Conservation (phyloP, 306 rosid genomes). For the Quercus dentata region DNA sequence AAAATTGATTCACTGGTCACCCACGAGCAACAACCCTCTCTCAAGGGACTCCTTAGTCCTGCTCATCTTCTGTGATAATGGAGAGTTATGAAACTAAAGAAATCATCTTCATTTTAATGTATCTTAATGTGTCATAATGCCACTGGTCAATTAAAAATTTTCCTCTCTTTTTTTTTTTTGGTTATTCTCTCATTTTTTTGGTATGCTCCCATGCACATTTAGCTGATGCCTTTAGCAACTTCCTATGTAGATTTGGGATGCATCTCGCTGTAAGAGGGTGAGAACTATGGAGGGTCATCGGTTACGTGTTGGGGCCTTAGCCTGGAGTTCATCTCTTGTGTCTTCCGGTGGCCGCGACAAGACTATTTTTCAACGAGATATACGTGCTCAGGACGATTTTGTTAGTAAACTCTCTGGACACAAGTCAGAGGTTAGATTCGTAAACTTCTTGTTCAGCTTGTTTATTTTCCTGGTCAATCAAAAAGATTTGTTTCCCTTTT, state of each 20-base stretch:
- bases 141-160: background rate
- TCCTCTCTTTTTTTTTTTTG: background rate
- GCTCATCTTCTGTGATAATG: background rate
- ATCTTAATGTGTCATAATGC: conserved; percentile 19
- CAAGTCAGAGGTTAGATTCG: conserved; percentile 74
- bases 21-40: background rate
- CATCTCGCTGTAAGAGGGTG: conserved; percentile 77
- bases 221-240: conserved; percentile 21
- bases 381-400: conserved; percentile 84
- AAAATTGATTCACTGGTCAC: background rate
- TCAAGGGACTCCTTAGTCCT: background rate
- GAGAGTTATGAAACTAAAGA: background rate
- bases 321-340: conserved; percentile 83
- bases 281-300: conserved; percentile 89
- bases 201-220: conserved; percentile 5
- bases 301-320: conserved; percentile 77
- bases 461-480: conserved; percentile 4
- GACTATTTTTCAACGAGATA: conserved; percentile 86
- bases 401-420: conserved; percentile 86
- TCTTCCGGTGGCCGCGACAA: conserved; percentile 92
- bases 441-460: conserved; percentile 23
- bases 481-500: background rate
- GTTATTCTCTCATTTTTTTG: background rate
- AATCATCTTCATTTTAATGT: conserved; percentile 13
- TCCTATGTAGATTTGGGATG: conserved; percentile 84